Conservation (phyloP, 305 asterid species). For the Nicotiana rustica region DNA sequence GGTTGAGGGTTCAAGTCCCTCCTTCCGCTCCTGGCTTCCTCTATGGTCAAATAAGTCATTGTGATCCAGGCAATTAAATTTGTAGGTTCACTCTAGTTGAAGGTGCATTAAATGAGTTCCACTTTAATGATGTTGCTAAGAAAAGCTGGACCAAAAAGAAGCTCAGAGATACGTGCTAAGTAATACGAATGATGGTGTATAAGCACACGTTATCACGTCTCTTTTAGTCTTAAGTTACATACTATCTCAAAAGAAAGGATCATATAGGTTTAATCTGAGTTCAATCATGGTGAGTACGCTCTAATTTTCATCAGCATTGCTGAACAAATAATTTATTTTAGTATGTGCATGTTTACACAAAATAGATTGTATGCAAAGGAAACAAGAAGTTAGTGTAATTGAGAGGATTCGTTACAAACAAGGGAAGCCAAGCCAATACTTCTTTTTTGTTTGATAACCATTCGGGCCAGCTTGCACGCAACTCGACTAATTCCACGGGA, state of each 20-base stretch:
- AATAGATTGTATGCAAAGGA: neutral
- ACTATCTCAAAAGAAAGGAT: neutral
- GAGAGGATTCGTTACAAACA: neutral
- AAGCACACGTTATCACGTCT: neutral
- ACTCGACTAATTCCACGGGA: no score
- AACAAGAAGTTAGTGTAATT: neutral
- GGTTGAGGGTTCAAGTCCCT: constrained; percentile 11
- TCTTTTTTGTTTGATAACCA: no score
- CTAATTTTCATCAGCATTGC: constrained; percentile 4
- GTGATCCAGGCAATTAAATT: neutral
- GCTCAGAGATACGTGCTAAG: neutral
- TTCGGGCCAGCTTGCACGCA: no score
- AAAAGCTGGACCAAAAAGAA: neutral
- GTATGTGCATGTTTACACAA: neutral
- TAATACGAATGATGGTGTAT: neutral
- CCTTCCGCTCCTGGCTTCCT: neutral
- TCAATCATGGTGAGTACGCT: neutral
- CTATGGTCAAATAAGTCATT: constrained; percentile 17
- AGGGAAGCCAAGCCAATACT: no score
- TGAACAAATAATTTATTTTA: constrained; percentile 16
- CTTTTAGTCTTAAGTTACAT: neutral
- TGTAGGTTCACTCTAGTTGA: neutral
- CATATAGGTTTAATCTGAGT: neutral
- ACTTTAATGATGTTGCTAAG: neutral
- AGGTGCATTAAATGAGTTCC: constrained; percentile 7